Evolutionary conservation across 148 eudicot species (phyloP).

Genomic region (Amaranthus cruentus): DNA sequence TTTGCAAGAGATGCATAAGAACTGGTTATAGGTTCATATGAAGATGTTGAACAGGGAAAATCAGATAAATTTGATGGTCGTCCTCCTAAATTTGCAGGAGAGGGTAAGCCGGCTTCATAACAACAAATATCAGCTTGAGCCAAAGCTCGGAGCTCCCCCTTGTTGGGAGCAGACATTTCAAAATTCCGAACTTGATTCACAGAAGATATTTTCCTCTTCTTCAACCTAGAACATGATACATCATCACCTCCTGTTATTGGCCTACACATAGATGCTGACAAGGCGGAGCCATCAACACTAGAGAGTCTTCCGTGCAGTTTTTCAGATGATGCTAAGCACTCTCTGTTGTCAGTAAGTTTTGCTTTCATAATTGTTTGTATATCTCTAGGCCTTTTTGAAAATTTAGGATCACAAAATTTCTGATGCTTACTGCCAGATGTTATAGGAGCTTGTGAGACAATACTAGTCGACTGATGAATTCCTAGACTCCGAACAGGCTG

Average conservation of each 20-base stretch:
- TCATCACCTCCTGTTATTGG: slow-evolving; percentile 23
- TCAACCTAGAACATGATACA: slow-evolving; percentile 21
- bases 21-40: slow-evolving; percentile 17
- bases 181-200: slow-evolving; percentile 10
- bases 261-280: slow-evolving; percentile 21
- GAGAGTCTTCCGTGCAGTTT: slow-evolving; percentile 11
- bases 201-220: slow-evolving; percentile 19
- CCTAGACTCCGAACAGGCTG: slow-evolving; percentile 21
- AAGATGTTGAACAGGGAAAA: slow-evolving; percentile 20
- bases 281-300: slow-evolving; percentile 14
- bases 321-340: slow-evolving; percentile 18
- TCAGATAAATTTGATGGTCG: slow-evolving; percentile 12
- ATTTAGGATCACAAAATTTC: slow-evolving; percentile 12
- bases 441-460: slow-evolving; percentile 8
- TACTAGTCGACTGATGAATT: slow-evolving; percentile 17
- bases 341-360: slow-evolving; percentile 12
- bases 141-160: slow-evolving; percentile 17
- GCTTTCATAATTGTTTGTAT: slow-evolving; percentile 9
- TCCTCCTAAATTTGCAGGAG: slow-evolving; percentile 13
- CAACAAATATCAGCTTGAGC: slow-evolving; percentile 12
- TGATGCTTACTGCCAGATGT: slow-evolving; percentile 14
- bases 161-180: slow-evolving; percentile 8
- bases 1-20: slow-evolving; percentile 26
- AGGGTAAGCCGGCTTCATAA: slow-evolving; percentile 19
- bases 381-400: slow-evolving; percentile 14